Evolutionary conservation across 768 basidiomycete genomes (phyloP), one percentile per base, ranked within the genome.

Genomic region (Asterophora parasitica): DNA sequence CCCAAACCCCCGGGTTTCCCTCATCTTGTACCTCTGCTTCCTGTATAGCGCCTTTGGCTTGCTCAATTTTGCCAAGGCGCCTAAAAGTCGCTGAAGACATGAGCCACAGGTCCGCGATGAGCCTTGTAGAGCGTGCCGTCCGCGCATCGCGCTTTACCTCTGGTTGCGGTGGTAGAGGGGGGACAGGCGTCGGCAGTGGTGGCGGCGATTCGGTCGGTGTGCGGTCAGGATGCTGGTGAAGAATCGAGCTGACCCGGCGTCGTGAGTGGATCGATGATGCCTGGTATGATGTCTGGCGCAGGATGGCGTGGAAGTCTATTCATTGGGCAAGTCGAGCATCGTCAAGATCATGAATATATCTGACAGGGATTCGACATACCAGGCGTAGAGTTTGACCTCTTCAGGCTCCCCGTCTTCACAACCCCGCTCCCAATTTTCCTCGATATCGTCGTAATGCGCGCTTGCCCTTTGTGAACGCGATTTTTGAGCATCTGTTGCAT

Each of bases 51-150:
- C 83, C 94, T 42, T 82, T 81, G 0, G 89, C 84, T 58, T 97
- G 91, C 49, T 96, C 94, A 45, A 90, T 77, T 68, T 92, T 92
- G 9, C 90, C 90, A 46, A 88, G 69, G 50, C 96, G 71, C 38
- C 96, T 75, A 70, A 97, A 98, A 0, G 91, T 96, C 12, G 96
- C 92, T 0, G 95, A 91, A 6, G 86, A 88, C 78, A 92, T 90
- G 4, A 96, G 67, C 96, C 96, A 99, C 6, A 97, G 68, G 56
- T 92, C 83, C 49, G 85, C 88, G 49, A 96, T 69, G 23, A 96
- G 66, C 19, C 82, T 71, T 33, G 79, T 78, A 46, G 82, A 80
- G 53, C 83, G 84, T 17, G 75, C 72, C 15, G 72, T 73, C 3
- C 73, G 67, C 5, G 71, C 67, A 38, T 70, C 74, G 43, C 61